These are phyloP conservation scores for Vigna reflexopilosa DNA, from an alignment of 306 rosid genomes.

Conservation along the genomic window DNA sequence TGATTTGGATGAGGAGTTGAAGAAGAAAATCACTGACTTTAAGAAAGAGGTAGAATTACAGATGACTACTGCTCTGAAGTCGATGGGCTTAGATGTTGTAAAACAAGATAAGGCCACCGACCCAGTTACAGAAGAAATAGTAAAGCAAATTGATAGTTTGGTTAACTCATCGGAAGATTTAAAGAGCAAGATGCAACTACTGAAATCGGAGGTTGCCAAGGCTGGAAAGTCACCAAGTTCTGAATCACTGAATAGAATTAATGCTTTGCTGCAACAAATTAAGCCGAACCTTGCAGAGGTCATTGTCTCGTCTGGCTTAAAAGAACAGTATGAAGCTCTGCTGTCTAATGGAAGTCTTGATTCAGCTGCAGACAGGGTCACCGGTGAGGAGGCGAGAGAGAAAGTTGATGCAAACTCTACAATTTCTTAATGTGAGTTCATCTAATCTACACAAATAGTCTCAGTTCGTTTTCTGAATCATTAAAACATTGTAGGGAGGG, in stretches of 20 bases:
- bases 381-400: conserved; percentile 48
- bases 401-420: conserved; percentile 58
- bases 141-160: conserved; percentile 56
- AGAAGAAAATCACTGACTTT: conserved; percentile 58
- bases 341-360: conserved; percentile 55
- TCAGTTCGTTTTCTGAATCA: neutral
- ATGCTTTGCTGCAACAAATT: conserved; percentile 69
- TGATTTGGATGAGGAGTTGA: conserved; percentile 67
- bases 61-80: conserved; percentile 62
- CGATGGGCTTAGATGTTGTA: conserved; percentile 66
- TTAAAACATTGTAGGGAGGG: conserved; percentile 19
- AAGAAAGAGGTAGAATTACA: conserved; percentile 68
- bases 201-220: conserved; percentile 75
- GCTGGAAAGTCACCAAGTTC: conserved; percentile 66
- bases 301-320: conserved; percentile 64
- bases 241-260: conserved; percentile 67
- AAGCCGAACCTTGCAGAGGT: conserved; percentile 67
- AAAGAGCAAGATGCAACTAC: conserved; percentile 66
- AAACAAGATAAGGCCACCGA: conserved; percentile 44
- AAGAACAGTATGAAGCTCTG: conserved; percentile 70
- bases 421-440: conserved; percentile 71
- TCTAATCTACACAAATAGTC: conserved; percentile 25
- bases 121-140: conserved; percentile 60
- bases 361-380: conserved; percentile 43
- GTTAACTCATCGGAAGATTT: conserved; percentile 65